These are phyloP conservation scores for Solidago caesia DNA, from an alignment of 129 eudicot species.

Conservation along the genomic window DNA sequence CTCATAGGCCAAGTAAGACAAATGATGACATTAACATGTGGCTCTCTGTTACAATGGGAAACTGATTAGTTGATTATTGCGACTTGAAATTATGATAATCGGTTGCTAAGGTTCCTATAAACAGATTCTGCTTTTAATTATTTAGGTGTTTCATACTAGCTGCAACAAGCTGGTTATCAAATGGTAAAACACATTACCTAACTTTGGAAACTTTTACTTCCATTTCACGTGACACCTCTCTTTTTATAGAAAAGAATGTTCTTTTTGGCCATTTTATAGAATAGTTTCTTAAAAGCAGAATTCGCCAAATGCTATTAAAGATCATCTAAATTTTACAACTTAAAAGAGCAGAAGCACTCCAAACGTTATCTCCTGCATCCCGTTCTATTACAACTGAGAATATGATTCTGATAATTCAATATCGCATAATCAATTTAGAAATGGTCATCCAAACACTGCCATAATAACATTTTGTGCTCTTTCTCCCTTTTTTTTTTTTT, in stretches of 20 bases:
- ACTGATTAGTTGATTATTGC: background rate
- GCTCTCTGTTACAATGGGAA: background rate
- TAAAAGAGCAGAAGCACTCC: too few species aligned
- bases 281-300: too few species aligned
- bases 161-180: too few species aligned
- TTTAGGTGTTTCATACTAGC: too few species aligned
- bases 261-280: too few species aligned
- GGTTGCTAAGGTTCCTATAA: background rate
- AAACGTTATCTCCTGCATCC: background rate
- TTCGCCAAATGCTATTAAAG: too few species aligned
- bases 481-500: background rate
- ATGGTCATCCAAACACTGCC: background rate
- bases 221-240: too few species aligned
- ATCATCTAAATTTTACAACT: too few species aligned
- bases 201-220: too few species aligned
- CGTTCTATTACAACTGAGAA: background rate
- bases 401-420: background rate
- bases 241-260: too few species aligned
- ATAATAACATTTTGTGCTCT: background rate
- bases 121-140: too few species aligned
- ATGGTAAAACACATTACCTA: too few species aligned
- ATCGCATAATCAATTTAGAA: background rate
- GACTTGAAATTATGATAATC: background rate
- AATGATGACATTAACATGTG: background rate
- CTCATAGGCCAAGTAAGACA: constrained; percentile 89